Base-by-base conservation (phyloP, 306 rosid genomes). In the Quercus suber region DNA sequence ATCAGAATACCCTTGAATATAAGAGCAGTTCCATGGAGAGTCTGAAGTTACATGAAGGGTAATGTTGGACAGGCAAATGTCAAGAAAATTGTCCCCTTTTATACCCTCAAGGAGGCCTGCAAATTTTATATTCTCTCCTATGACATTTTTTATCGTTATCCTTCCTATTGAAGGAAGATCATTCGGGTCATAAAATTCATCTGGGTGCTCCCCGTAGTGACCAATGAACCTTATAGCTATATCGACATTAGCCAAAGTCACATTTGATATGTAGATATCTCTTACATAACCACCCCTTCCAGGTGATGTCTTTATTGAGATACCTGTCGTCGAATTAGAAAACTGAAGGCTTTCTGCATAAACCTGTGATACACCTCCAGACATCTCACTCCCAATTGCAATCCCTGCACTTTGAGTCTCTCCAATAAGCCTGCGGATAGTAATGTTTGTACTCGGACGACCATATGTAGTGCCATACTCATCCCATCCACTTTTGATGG, bases 401-500 rank as follows among this genome's bases (percentile, higher is more conserved):
- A 92, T 90, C 45, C 94, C 94, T 58, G 97, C 90, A 27, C 93
- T 88, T 75, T 25, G 78, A 64, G 92, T 82, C 84, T 43, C 79
- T 17, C 97, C 92, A 1, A 75, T 41, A 11, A 92, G 85, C 82
- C 97, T 79, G 71, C 64, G 82, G 73, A 92, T 87, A 74, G 77
- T 68, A 14, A 92, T 89, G 78, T 89, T 86, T 73, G 82, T 86
- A 83, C 93, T 86, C 3, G 97, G 97, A 30, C 88, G 92, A 53
- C 88, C 92, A 18, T 80, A 90, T 23, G 88, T 83, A 69, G 83
- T 90, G 74, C 97, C 97, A 73, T 89, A 90, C 83, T 92, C 92
- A 71, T 92, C 97, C 97, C 97, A 92, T 23, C 97, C 97, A 56
- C 93, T 92, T 84, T 92, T 92, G 79, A 92, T 89, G 67, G 95